Evolutionary conservation across 2,329 filamentous ascomycete species (phyloP), one percentile per base, ranked within the genome.

Genomic region (Penicillium digitatum): DNA sequence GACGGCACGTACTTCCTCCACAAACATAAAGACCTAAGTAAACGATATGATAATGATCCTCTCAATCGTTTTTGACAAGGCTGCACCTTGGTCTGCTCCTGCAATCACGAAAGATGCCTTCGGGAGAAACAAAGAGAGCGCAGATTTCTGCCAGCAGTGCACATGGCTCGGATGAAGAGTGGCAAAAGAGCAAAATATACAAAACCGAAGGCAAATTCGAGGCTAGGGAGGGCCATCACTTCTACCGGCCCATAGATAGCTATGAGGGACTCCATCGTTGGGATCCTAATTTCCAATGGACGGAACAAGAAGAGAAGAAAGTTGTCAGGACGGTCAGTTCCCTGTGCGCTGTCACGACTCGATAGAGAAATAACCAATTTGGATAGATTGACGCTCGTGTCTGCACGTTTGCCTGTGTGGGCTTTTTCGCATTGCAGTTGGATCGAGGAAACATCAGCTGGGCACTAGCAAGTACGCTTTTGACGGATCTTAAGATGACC

Each of bases 351-450:
- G 2, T 22, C n/a, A 20, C 26, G 2, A 29, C 3, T 1, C 26
- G 7, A 29, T 14, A 27, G 5, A 1, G 10, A 39, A 29, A 1
- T 10, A 12, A 35, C 16, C 4, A 8, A 34, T 5, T 26, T 27
- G n/a, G 14, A 7, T 12, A 51, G 68, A 68, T 74, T 39, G 72
- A 75, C 54, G 54, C 60, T 43, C 62, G 63, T 12, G 65, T 74
- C 20, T 69, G 65, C 43, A 62, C 66, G 5, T 76, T 63, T 62
- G 62, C 62, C 56, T 82, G 79, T 52, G 60, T 82, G 42, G 82
- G 82, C 74, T 86, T 86, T 71, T 84, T 86, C 53, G 81, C 80
- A 0, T 72, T 86, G 2, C 82, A 85, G 64, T 69, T 85, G 6
- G 82, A 85, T 64, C 74, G 83, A 45, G 81, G 82, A 43, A 86